Evolutionary conservation across 768 basidiomycete species (phyloP).

Genomic region (Porpolomopsis calyptriformis): DNA sequence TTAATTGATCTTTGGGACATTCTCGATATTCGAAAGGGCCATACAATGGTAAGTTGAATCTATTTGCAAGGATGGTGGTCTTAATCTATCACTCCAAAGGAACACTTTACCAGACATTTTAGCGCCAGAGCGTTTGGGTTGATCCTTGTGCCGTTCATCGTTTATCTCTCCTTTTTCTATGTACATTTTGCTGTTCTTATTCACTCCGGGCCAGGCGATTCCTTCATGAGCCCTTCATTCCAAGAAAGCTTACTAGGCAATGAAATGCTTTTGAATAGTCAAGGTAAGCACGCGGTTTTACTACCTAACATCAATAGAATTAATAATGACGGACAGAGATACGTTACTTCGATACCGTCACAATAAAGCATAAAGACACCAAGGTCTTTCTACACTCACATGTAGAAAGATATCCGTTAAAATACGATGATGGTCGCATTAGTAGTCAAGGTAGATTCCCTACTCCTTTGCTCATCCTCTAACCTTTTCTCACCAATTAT

Average conservation of each 20-base stretch:
- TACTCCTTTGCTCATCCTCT: background rate
- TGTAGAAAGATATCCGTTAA: slow-evolving; percentile 78
- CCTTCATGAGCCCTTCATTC: slow-evolving; percentile 97
- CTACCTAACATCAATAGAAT: background rate
- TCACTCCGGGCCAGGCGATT: slow-evolving; percentile 84
- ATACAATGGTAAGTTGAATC: slow-evolving; percentile 52
- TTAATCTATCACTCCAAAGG: slow-evolving; percentile 33
- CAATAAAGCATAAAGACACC: slow-evolving; percentile 83
- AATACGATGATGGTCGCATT: slow-evolving; percentile 92
- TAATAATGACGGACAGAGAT: slow-evolving; percentile 51
- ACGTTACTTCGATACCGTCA: slow-evolving; percentile 83
- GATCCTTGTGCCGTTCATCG: slow-evolving; percentile 76
- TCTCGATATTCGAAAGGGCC: slow-evolving; percentile 71
- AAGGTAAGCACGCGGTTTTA: slow-evolving; percentile 46
- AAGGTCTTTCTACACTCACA: slow-evolving; percentile 95
- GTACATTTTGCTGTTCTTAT: slow-evolving; percentile 84
- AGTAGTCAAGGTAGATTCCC: slow-evolving; percentile 67
- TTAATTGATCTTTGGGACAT: slow-evolving; percentile 91
- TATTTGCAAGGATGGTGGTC: background rate
- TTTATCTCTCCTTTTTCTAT: slow-evolving; percentile 95
- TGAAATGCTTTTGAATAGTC: slow-evolving; percentile 82
- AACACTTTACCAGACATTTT: slow-evolving; percentile 86
- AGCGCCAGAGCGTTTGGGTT: slow-evolving; percentile 72
- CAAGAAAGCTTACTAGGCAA: slow-evolving; percentile 92
- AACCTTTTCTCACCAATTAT: slow-evolving; percentile 1